A percentile compares a stretch with the other conserved stretches of the same genome.
phyloP scores from a whole-genome alignment of 768 basidiomycete species.

The Leucocoprinus leucothites region DNA sequence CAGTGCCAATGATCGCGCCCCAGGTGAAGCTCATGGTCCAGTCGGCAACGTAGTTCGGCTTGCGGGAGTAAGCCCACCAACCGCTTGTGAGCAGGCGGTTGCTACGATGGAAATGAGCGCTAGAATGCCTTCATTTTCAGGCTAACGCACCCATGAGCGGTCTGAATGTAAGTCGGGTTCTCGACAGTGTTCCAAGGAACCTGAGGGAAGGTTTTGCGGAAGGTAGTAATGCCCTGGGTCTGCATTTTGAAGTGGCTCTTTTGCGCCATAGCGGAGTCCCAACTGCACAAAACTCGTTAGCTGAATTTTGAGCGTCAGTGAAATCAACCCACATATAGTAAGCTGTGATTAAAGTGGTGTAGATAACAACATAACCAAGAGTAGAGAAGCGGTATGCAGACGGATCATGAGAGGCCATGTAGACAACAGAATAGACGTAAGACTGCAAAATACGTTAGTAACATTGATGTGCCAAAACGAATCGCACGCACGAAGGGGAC shows the following conservation, averaged over 20 bases:
- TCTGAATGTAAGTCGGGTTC: constrained; percentile 91
- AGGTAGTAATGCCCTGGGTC: constrained; percentile 80
- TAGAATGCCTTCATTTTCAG: background rate
- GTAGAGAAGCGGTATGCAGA: constrained; percentile 85
- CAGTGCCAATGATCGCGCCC: constrained; percentile 75
- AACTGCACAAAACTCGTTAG: constrained; percentile 42
- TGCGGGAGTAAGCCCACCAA: constrained; percentile 93
- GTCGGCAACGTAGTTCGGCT: constrained; percentile 96
- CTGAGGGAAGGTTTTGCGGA: constrained; percentile 93
- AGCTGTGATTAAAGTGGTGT: constrained; percentile 71
- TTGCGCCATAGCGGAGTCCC: constrained; percentile 94
- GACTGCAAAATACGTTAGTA: constrained; percentile 44
- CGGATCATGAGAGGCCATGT: constrained; percentile 95
- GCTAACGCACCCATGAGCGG: constrained; percentile 77
- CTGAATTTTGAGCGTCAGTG: background rate
- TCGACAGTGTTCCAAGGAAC: constrained; percentile 78
- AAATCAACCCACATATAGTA: constrained; percentile 71
- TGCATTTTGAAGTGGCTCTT: constrained; percentile 99
- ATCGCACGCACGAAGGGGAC: constrained; percentile 73
- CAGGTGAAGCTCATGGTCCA: constrained; percentile 84
- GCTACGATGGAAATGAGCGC: constrained; percentile 30
- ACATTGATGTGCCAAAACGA: background rate
- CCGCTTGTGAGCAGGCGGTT: constrained; percentile 90
- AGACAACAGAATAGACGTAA: constrained; percentile 96
- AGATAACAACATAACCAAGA: constrained; percentile 67